Evolutionary conservation across 2,329 filamentous ascomycete genomes (phyloP).

Genomic region (Aspergillus novofumigatus): DNA sequence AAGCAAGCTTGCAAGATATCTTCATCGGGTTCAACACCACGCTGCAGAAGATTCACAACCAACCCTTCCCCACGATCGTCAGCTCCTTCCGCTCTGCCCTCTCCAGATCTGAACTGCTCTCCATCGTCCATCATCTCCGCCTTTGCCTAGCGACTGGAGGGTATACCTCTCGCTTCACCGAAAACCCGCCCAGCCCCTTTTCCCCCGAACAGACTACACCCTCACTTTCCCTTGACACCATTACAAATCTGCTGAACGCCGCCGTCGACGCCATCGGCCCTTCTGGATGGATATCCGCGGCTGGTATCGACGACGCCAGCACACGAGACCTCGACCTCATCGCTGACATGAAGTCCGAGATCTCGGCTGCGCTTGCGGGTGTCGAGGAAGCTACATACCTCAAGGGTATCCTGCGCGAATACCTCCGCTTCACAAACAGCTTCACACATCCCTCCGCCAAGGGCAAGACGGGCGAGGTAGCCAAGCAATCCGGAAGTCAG

Average conservation of each 20-base stretch:
- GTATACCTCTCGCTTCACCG: constrained; percentile 40
- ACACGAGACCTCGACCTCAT: constrained; percentile 42
- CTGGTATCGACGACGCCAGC: constrained; percentile 27
- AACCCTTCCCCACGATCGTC: constrained; percentile 28
- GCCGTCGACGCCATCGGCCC: constrained; percentile 47
- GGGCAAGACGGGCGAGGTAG: constrained; percentile 9
- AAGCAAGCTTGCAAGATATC: constrained; percentile 28
- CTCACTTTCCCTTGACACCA: constrained; percentile 35
- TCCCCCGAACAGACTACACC: constrained; percentile 33
- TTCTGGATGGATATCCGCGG: constrained; percentile 44
- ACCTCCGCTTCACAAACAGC: constrained; percentile 39
- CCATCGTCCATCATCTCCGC: constrained; percentile 41
- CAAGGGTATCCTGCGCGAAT: constrained; percentile 45
- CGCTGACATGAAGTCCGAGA: constrained; percentile 45
- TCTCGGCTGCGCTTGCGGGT: constrained; percentile 45
- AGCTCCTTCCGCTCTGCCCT: constrained; percentile 36
- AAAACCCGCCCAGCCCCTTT: constrained; percentile 35
- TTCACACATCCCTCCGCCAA: constrained; percentile 13
- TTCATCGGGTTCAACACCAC: constrained; percentile 37
- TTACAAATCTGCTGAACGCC: constrained; percentile 40
- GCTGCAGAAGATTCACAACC: constrained; percentile 33
- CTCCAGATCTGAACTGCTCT: constrained; percentile 37
- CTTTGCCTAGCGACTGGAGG: constrained; percentile 41
- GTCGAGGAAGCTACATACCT: constrained; percentile 47
- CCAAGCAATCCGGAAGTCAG: constrained; percentile 7